A percentile compares a stretch with the other conserved stretches of the same genome.
phyloP scores from a whole-genome alignment of 768 basidiomycete genomes.

The Russula dissimulans region DNA sequence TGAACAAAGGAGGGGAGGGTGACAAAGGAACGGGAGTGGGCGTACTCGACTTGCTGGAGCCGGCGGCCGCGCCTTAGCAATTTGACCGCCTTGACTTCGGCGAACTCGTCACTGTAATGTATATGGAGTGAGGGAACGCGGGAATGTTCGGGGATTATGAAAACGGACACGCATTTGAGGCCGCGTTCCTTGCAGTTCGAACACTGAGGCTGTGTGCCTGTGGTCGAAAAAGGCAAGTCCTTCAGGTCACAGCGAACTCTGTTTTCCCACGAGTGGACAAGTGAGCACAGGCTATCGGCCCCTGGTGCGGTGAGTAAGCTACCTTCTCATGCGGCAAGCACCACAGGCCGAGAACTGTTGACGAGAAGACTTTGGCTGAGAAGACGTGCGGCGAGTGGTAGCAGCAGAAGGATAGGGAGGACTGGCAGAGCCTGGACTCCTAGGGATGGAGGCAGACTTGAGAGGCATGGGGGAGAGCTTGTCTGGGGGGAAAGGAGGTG shows the following conservation, averaged over 20 bases:
- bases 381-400: constrained; percentile 23
- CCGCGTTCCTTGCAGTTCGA: constrained; percentile 86
- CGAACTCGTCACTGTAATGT: constrained; percentile 71
- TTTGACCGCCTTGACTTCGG: constrained; percentile 85
- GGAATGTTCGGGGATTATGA: background rate
- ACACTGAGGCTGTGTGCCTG: constrained; percentile 43
- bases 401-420: constrained; percentile 29
- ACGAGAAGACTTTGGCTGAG: constrained; percentile 62
- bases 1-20: background rate
- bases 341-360: constrained; percentile 93
- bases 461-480: constrained; percentile 11
- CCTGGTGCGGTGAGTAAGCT: background rate
- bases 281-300: too few relatives aligned
- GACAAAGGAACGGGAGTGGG: constrained; percentile 19
- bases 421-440: constrained; percentile 22
- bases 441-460: constrained; percentile 23
- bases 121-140: constrained; percentile 3
- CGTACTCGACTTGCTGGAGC: constrained; percentile 78
- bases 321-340: constrained; percentile 86
- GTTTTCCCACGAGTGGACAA: constrained; percentile 11
- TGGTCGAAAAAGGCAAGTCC: constrained; percentile 52
- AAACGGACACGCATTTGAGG: constrained; percentile 85
- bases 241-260: constrained; percentile 94
- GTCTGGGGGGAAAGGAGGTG: constrained; percentile 15
- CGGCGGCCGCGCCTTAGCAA: constrained; percentile 69